Conservation (phyloP, 495 filamentous ascomycete species). For the Penicillium fimorum region DNA sequence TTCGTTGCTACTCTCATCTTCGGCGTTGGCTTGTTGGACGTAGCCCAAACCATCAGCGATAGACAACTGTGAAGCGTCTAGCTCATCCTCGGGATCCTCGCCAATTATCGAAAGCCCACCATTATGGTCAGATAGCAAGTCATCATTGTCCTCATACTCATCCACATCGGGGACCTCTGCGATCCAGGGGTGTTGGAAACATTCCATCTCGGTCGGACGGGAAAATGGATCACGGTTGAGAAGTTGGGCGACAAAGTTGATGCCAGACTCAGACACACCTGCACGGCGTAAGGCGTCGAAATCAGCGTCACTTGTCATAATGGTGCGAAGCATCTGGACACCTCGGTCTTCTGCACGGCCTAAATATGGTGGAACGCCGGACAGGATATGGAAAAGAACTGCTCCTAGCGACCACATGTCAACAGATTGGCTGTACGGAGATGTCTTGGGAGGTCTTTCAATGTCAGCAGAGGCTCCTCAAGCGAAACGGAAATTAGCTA, state of each 20-base stretch:
- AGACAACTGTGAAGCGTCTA: slow-evolving; percentile 67
- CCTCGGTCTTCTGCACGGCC: slow-evolving; percentile 58
- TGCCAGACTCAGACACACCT: slow-evolving; percentile 60
- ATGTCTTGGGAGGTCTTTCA: slow-evolving; percentile 42
- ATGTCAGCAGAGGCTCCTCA: slow-evolving; percentile 20
- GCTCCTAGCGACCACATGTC: slow-evolving; percentile 95
- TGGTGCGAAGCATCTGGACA: slow-evolving; percentile 69
- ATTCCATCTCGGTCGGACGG: slow-evolving; percentile 62
- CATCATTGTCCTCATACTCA: slow-evolving; percentile 48
- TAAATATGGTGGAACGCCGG: slow-evolving; percentile 71
- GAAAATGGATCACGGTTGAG: slow-evolving; percentile 68
- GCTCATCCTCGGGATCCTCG: slow-evolving; percentile 47
- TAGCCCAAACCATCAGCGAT: slow-evolving; percentile 39
- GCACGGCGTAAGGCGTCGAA: slow-evolving; percentile 52
- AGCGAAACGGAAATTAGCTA: slow-evolving; percentile 9
- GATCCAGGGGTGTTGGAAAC: slow-evolving; percentile 70
- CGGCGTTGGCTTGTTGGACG: slow-evolving; percentile 24
- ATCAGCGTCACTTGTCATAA: slow-evolving; percentile 73
- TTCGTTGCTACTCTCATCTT: slow-evolving; percentile 34
- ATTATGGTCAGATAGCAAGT: slow-evolving; percentile 48
- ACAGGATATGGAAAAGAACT: slow-evolving; percentile 80
- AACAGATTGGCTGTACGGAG: slow-evolving; percentile 79
- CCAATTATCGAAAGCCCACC: slow-evolving; percentile 46
- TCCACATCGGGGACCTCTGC: slow-evolving; percentile 40
- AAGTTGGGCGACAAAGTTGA: slow-evolving; percentile 74